These are phyloP conservation scores for Nemania abortiva DNA, from an alignment of 2,329 filamentous ascomycete species.

Conservation along the genomic window DNA sequence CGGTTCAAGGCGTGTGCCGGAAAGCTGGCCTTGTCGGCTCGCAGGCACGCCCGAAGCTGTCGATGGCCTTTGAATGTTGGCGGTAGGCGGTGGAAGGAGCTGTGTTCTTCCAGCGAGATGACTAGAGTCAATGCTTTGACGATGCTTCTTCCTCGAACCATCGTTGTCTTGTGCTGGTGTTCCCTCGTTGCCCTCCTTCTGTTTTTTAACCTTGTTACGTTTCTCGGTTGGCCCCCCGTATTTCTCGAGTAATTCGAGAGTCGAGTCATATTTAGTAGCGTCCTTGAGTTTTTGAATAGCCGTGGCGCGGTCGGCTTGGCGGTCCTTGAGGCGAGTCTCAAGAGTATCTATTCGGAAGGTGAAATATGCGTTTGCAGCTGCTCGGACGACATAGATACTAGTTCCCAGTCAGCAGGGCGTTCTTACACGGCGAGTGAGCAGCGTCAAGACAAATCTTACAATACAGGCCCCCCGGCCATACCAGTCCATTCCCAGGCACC, in stretches of 20 bases:
- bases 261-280: slow-evolving; percentile 96
- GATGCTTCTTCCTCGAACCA: slow-evolving; percentile 48
- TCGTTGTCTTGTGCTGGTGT: slow-evolving; percentile 42
- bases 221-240: slow-evolving; percentile 79
- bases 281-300: slow-evolving; percentile 96
- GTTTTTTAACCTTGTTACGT: slow-evolving; percentile 52
- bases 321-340: slow-evolving; percentile 75
- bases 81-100: slow-evolving; percentile 70
- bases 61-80: slow-evolving; percentile 67
- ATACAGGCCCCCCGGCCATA: slow-evolving; percentile 79
- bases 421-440: neutral
- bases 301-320: slow-evolving; percentile 82
- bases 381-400: slow-evolving; percentile 84
- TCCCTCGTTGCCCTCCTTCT: slow-evolving; percentile 41
- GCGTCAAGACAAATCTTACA: slow-evolving; percentile 64
- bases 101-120: slow-evolving; percentile 57
- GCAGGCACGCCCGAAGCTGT: slow-evolving; percentile 49
- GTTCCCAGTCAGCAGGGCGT: slow-evolving; percentile 18
- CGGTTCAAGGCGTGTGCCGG: slow-evolving; percentile 38
- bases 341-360: slow-evolving; percentile 82
- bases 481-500: slow-evolving; percentile 81
- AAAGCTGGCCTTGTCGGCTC: slow-evolving; percentile 39
- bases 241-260: slow-evolving; percentile 91
- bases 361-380: slow-evolving; percentile 76
- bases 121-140: slow-evolving; percentile 43